phyloP scores from a whole-genome alignment of 192 early-diverging fungal species.

The Umbelopsis isabellina region DNA sequence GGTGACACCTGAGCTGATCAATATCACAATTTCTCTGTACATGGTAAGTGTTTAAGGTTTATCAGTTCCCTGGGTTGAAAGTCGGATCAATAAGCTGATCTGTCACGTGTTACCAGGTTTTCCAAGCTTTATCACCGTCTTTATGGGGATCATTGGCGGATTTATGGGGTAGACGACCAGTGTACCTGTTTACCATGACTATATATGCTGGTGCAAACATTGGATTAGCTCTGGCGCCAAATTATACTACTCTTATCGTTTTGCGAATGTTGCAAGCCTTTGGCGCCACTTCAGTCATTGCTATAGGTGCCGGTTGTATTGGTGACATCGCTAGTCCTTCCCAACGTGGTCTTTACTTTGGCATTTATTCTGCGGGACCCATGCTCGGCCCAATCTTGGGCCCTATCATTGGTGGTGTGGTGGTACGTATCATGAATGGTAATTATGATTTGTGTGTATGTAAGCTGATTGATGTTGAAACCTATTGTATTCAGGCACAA shows the following conservation, averaged over 20 bases:
- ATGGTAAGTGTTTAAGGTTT: conserved; percentile 4
- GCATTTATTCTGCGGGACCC: conserved; percentile 16
- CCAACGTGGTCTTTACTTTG: conserved; percentile 15
- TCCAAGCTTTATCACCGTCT: conserved; percentile 38
- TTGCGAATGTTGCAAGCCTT: conserved; percentile 41
- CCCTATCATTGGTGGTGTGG: conserved; percentile 8
- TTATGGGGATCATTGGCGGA: conserved; percentile 44
- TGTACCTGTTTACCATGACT: conserved; percentile 32
- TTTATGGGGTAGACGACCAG: conserved; percentile 35
- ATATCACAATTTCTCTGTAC: conserved; percentile 23
- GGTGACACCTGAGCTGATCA: conserved; percentile 8
- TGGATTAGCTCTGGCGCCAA: conserved; percentile 30
- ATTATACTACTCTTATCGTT: conserved; percentile 26
- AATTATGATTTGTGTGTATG: background rate
- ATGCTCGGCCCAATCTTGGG: conserved; percentile 8
- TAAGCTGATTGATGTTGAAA: background rate
- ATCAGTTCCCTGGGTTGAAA: background rate
- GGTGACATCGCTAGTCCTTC: conserved; percentile 19
- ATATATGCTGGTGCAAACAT: conserved; percentile 38
- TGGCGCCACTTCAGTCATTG: conserved; percentile 41
- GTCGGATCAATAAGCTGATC: background rate
- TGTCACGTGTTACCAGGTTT: conserved; percentile 8
- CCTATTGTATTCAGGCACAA: conserved; percentile 1
- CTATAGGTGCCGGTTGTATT: conserved; percentile 26
- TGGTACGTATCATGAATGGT: conserved; percentile 5